These are phyloP conservation scores for Leucoagaricus sp. DNA, from an alignment of 1,284 basidiomycete species.

Conservation along the genomic window DNA sequence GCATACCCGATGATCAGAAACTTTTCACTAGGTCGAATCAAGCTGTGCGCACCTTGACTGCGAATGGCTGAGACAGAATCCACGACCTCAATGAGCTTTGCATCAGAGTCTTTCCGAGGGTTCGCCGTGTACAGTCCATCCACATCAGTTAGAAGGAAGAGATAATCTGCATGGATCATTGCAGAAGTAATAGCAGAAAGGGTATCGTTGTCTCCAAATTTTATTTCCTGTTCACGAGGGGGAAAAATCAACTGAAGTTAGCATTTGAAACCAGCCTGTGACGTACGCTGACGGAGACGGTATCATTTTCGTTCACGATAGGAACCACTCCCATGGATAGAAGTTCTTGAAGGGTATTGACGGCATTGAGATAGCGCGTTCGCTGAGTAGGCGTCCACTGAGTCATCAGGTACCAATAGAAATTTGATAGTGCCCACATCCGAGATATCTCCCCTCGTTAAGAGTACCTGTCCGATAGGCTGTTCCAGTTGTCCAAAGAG, in stretches of 20 bases:
- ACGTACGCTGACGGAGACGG: conserved; percentile 90
- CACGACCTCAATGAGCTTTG: conserved; percentile 82
- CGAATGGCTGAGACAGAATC: conserved; percentile 83
- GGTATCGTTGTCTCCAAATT: conserved; percentile 99
- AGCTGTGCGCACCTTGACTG: conserved; percentile 60
- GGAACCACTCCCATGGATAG: conserved; percentile 89
- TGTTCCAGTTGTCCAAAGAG: conserved; percentile 92
- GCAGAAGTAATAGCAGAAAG: conserved; percentile 95
- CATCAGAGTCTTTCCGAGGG: conserved; percentile 86
- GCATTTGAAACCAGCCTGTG: background rate
- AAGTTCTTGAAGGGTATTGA: conserved; percentile 90
- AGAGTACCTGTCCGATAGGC: conserved; percentile 92
- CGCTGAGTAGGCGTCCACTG: conserved; percentile 50
- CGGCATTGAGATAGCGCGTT: conserved; percentile 91
- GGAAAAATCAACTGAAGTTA: background rate
- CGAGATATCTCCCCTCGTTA: conserved; percentile 95
- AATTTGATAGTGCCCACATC: conserved; percentile 70
- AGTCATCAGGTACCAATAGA: conserved; percentile 15
- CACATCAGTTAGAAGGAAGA: conserved; percentile 97
- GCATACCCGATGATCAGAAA: background rate
- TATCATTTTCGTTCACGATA: conserved; percentile 98
- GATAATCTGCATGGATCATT: conserved; percentile 96
- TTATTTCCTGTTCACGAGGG: conserved; percentile 83
- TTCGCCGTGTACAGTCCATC: conserved; percentile 97
- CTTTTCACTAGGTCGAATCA: background rate